Base-by-base conservation (phyloP, 805 yeast genomes). In the Hanseniaspora guilliermondii region DNA sequence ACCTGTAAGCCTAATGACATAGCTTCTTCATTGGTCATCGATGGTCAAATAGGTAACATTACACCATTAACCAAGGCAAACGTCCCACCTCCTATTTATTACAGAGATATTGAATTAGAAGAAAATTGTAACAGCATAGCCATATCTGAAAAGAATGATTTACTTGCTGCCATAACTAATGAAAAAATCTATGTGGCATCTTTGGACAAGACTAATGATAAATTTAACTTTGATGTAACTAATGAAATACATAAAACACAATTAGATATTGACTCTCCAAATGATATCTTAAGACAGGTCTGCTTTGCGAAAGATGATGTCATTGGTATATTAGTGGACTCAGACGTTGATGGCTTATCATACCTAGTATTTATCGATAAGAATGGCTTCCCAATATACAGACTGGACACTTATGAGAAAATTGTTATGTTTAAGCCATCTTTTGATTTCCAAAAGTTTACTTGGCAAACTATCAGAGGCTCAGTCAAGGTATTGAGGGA, bases 71-170 rank as follows among this genome's bases (percentile, higher is more conserved):
- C 84, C 1, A 64, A 82, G 32, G 95, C 96, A 1, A 87, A 82
- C 64, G 91, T 87, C 11, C 99, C 99, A 3, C 99, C 99, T 0
- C 99, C 99, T 42, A 79, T 87, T 64, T 76, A 86, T 24, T 83
- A 76, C 63, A 75, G 94, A 56, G 85, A 81, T 48, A 67, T 87
- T 49, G 77, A 75, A 9, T 69, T 80, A 12, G 73, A 72, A 8
- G 72, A 70, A 1, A 78, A 78, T 55, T 79, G 87, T 7, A 65
- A 74, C 21, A 87, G 84, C 61, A 76, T 78, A 42, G 84, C 95
- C 0, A 77, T 81, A 4, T 77, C 82, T 57, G 67, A 74, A 49
- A 71, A 78, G 11, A 87, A 84, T 65, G 77, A 75, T 52, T 59
- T 64, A 4, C 76, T 77, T 61, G 89, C 86, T 0, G 74, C 79